Base-by-base conservation (phyloP, 495 filamentous ascomycete species). In the Pseudevernia furfuracea region DNA sequence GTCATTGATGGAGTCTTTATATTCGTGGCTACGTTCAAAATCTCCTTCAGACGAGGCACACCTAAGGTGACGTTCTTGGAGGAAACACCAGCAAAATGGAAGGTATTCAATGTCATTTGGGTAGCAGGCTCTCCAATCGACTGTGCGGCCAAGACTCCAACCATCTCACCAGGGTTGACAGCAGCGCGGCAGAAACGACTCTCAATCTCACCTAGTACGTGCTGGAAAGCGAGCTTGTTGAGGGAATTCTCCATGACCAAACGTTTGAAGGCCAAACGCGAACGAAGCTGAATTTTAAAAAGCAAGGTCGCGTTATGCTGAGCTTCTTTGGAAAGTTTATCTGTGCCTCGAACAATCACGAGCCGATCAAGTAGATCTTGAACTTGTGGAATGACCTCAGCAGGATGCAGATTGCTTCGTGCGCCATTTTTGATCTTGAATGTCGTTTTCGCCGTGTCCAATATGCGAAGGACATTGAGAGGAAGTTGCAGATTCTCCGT, bases 61-160 rank as follows among this genome's bases (percentile, higher is more conserved):
- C 94, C 94, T 60, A 97, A 89, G 30, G 94, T 99, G 58, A 97
- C 91, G 81, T 97, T 99, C 86, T 99, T 99, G 30, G 94, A 96
- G 2, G 95, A 95, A 52, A 98, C 91, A 95, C 94, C 94, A 75
- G 94, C 91, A 77, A 99, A 97, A 83, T 99, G 94, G 87, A 99
- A 99, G 36, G 94, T 99, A 77, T 99, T 99, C 57, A 99, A 76
- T 0, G 94, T 99, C 94, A 99, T 99, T 78, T 99, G 94, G 3
- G 94, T 99, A 53, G 94, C 94, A 25, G 94, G 94, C 74, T 99
- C 94, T 80, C 94, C 94, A 75, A 99, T 97, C 34, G 92, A 97
- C 77, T 99, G 94, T 15, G 94, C 94, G 62, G 94, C 94, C 71
- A 99, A 82, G 39, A 97, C 95, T 74, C 94, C 94, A 61, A 97